Evolutionary conservation across 495 filamentous ascomycete species (phyloP).

Genomic region (Xylaria telfairii): DNA sequence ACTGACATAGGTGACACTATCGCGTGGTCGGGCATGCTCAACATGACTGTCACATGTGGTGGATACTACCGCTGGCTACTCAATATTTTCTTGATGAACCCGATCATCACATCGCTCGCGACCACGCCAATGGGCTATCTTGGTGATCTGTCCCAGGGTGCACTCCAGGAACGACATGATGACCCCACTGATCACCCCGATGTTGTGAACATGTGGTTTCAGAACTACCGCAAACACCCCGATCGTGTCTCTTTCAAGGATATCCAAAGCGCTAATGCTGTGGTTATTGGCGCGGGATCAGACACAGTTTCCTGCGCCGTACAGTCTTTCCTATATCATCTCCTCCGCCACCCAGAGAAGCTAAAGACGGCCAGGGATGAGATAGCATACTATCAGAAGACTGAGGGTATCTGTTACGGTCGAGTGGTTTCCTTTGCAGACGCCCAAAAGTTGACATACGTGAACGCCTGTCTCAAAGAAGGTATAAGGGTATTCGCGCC

Average conservation of each 20-base stretch:
- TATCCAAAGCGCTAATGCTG: conserved; percentile 46
- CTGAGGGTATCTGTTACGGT: conserved; percentile 42
- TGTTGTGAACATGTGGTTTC: conserved; percentile 51
- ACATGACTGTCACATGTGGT: conserved; percentile 39
- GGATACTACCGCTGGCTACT: conserved; percentile 51
- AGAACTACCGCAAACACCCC: conserved; percentile 42
- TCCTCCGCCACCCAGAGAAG: conserved; percentile 41
- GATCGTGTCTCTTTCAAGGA: conserved; percentile 51
- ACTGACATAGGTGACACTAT: conserved; percentile 50
- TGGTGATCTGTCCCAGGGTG: conserved; percentile 49
- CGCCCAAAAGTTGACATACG: conserved; percentile 55
- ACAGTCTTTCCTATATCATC: conserved; percentile 45
- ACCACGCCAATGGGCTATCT: conserved; percentile 50
- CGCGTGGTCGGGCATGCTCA: conserved; percentile 19
- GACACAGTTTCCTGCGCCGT: conserved; percentile 51
- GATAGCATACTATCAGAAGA: conserved; percentile 42
- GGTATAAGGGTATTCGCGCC: conserved; percentile 62
- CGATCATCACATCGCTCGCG: conserved; percentile 46
- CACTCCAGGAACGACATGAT: conserved; percentile 45
- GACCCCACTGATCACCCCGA: conserved; percentile 46
- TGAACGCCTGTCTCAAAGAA: conserved; percentile 63
- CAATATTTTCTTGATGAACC: conserved; percentile 48
- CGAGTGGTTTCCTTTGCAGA: conserved; percentile 51
- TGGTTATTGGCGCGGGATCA: conserved; percentile 51
- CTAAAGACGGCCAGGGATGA: conserved; percentile 43